Evolutionary conservation across 306 rosid species (phyloP), one percentile per base, ranked within the genome.

Genomic region (Macrotyloma uniflorum): DNA sequence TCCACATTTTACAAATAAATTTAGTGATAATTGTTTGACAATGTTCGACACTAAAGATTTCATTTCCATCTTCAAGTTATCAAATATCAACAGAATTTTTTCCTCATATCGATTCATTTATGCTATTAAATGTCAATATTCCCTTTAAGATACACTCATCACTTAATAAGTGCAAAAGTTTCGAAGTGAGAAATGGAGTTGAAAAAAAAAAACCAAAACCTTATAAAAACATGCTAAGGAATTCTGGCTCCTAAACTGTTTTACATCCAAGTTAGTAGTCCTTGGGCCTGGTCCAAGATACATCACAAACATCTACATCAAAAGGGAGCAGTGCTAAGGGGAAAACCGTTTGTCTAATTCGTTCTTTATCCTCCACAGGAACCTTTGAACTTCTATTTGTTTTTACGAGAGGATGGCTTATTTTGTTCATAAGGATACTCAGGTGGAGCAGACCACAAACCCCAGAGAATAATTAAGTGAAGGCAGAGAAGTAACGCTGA

Each of bases 391-490:
- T 71, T 59, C 86, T 82, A 86, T 72, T 79, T 81, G 64, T 28
- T 75, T 81, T 93, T 90, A 81, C 49, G 59, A 13, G 86, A 36
- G 24, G 78, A 79, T 82, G 87, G 77, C 64, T 81, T 70, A 43
- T 74, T 45, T 58, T 76, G 82, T 19, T 51, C 83, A 23, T 85
- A 93, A 81, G 98, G 97, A 86, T 85, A 76, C 80, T 88, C 93
- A 0, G 91, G 68, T 23, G 96, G 90, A 59, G 90, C 88, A 75
- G 76, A 81, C 98, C 97, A 93, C 28, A 96, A 84, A 82, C 99
- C 98, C 86, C 84, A 85, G 32, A 91, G 88, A 79, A 91, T 86
- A 77, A 84, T 75, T 58, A 91, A 50, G 86, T 93, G 99, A 61
- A 93, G 86, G 73, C 80, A 78, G 33, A 90, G 80, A 80, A 96